Evolutionary conservation across 179 eudicot genomes (phyloP).

Genomic region (Heliamphora pulchella): DNA sequence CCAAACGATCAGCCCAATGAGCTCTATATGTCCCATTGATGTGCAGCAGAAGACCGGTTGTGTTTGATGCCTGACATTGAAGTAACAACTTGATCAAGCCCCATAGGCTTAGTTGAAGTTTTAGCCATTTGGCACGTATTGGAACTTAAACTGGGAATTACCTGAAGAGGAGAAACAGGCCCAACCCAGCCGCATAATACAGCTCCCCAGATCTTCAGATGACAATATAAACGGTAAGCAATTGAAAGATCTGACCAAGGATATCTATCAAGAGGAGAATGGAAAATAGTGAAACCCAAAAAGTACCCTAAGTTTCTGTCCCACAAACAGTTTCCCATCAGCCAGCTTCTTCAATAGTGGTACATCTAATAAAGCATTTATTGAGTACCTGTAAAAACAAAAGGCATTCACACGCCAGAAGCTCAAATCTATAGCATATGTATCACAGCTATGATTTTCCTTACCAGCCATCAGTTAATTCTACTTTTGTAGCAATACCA

Average conservation of each 20-base stretch:
- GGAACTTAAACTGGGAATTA: slow-evolving; percentile 21
- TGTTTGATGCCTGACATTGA: slow-evolving; percentile 49
- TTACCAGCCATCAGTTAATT: slow-evolving; percentile 95
- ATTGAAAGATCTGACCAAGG: slow-evolving; percentile 4
- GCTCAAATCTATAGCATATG: neutral
- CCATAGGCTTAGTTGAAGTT: slow-evolving; percentile 6
- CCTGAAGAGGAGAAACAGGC: slow-evolving; percentile 90
- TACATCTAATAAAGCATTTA: slow-evolving; percentile 68
- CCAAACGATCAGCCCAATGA: slow-evolving; percentile 89
- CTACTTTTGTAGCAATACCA: slow-evolving; percentile 34
- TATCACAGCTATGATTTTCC: slow-evolving; percentile 12
- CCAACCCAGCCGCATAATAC: slow-evolving; percentile 69
- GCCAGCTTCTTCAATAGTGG: slow-evolving; percentile 53
- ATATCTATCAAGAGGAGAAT: neutral
- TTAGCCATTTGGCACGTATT: neutral
- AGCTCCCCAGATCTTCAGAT: slow-evolving; percentile 85
- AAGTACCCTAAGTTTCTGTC: slow-evolving; percentile 81
- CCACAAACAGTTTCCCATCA: slow-evolving; percentile 69
- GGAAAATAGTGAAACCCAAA: slow-evolving; percentile 3
- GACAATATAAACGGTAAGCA: slow-evolving; percentile 30
- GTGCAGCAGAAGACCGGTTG: slow-evolving; percentile 51
- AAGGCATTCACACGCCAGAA: slow-evolving; percentile 7
- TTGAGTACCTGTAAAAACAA: slow-evolving; percentile 48
- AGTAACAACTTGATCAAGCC: slow-evolving; percentile 17
- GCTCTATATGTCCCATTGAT: slow-evolving; percentile 91